phyloP scores from a whole-genome alignment of 176 grass and related monocot genomes.

The Miscanthus lutarioriparius region DNA sequence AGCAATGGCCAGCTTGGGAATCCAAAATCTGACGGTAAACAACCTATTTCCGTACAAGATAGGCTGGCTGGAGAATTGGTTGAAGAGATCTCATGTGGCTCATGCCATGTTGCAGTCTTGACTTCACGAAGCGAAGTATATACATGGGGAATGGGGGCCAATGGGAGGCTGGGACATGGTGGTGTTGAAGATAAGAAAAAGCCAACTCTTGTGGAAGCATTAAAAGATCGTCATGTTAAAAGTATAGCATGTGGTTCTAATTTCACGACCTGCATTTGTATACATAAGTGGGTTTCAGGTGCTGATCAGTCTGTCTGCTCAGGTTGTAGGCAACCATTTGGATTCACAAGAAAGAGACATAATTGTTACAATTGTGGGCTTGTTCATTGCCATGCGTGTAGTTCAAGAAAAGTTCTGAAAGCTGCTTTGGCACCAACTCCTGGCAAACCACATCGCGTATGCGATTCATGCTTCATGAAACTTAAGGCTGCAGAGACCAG shows the following conservation, averaged over 20 bases:
- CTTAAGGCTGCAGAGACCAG: constrained; percentile 68
- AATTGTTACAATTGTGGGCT: constrained; percentile 67
- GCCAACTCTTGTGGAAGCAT: constrained; percentile 66
- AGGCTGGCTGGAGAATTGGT: constrained; percentile 57
- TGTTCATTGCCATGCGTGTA: constrained; percentile 94
- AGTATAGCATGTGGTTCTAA: constrained; percentile 92
- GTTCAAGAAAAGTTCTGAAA: constrained; percentile 84
- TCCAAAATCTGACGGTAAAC: constrained; percentile 62
- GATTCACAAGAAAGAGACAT: constrained; percentile 92
- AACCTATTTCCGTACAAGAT: constrained; percentile 63
- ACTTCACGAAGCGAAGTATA: constrained; percentile 89
- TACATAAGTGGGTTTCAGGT: constrained; percentile 95
- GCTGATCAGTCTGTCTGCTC: constrained; percentile 84
- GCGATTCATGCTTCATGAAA: constrained; percentile 84
- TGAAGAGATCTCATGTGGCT: constrained; percentile 79
- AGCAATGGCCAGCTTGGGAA: constrained; percentile 80
- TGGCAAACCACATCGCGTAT: constrained; percentile 90
- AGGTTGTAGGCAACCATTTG: constrained; percentile 87
- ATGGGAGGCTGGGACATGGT: constrained; percentile 87
- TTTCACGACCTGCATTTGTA: constrained; percentile 95
- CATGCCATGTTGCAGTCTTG: constrained; percentile 56
- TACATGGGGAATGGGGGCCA: constrained; percentile 91
- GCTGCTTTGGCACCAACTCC: constrained; percentile 83
- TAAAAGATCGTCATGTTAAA: constrained; percentile 88
- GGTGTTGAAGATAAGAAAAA: constrained; percentile 70